These are phyloP conservation scores for Rhizopus arrhizus DNA, from an alignment of 371 early-diverging fungal genomes.

Conservation along the genomic window DNA sequence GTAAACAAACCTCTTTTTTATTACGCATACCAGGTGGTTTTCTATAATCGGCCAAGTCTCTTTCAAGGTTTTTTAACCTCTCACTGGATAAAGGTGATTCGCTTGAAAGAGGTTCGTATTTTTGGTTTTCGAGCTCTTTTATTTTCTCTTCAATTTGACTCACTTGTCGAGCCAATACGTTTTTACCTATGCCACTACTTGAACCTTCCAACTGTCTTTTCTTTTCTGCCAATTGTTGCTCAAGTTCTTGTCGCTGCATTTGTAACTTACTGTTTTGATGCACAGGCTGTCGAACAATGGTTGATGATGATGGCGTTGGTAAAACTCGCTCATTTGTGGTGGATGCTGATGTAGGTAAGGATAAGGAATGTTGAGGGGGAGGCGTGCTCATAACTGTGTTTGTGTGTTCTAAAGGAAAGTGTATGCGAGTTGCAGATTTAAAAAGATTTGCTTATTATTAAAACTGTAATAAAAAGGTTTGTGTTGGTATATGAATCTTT, in stretches of 20 bases:
- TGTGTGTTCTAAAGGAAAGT: no score
- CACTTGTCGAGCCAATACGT: slow-evolving; percentile 50
- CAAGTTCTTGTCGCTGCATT: slow-evolving; percentile 36
- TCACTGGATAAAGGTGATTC: slow-evolving; percentile 22
- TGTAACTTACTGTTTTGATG: slow-evolving; percentile 13
- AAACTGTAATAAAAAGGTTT: no score
- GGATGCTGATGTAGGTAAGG: slow-evolving; percentile 38
- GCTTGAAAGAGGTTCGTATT: no score
- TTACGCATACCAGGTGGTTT: slow-evolving; percentile 29
- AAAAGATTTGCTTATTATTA: no score
- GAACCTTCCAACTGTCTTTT: slow-evolving; percentile 46
- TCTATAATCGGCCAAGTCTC: slow-evolving; percentile 38
- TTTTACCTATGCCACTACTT: slow-evolving; percentile 49
- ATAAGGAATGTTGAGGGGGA: slow-evolving; percentile 48
- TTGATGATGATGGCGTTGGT: slow-evolving; percentile 50
- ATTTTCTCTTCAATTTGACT: slow-evolving; percentile 43
- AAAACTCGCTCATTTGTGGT: slow-evolving; percentile 31
- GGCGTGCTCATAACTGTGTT: slow-evolving; percentile 24
- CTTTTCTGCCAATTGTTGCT: slow-evolving; percentile 49
- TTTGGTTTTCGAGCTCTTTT: slow-evolving; percentile 1
- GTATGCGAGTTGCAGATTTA: no score
- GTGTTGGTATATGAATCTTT: no score
- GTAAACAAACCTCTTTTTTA: slow-evolving; percentile 35
- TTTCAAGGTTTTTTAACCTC: slow-evolving; percentile 44
- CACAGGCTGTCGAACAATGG: slow-evolving; percentile 25